Conservation (phyloP, 257 asterid genomes). For the Misopates orontium region DNA sequence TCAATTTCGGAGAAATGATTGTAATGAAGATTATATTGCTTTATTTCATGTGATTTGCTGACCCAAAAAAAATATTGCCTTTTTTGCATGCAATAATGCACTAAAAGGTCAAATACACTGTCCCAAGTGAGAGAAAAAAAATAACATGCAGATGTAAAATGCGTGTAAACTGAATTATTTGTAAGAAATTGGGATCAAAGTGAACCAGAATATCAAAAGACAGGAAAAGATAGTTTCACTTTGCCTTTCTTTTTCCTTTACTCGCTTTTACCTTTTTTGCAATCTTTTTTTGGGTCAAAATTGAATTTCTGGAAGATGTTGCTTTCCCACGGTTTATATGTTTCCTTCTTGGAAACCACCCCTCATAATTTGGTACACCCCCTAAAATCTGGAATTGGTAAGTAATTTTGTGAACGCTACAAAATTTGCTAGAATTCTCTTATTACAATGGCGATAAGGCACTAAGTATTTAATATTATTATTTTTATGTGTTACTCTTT, state of each 20-base stretch:
- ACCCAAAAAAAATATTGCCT: no score
- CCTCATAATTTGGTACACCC: conserved; percentile 4
- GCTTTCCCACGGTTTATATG: conserved; percentile 4
- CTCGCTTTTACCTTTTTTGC: not conserved
- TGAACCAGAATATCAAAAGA: not conserved
- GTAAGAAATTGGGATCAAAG: not conserved
- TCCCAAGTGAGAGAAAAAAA: not conserved
- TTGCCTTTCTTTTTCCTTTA: not conserved
- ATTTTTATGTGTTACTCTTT: no score
- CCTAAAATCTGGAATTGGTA: not conserved
- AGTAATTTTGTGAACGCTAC: no score
- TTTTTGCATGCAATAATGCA: not conserved
- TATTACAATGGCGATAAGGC: no score
- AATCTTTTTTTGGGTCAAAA: not conserved
- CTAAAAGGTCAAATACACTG: not conserved
- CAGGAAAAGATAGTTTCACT: not conserved
- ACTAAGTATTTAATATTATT: no score
- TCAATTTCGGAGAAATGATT: not conserved
- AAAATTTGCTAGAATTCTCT: no score
- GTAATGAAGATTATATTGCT: conserved; percentile 6
- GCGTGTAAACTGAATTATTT: not conserved
- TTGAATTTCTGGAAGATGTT: not conserved
- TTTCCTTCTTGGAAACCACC: conserved; percentile 21
- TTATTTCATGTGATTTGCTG: no score
- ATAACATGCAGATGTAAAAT: not conserved